Base-by-base conservation (phyloP, 805 yeast species). In the Yarrowia yakushimensis region DNA sequence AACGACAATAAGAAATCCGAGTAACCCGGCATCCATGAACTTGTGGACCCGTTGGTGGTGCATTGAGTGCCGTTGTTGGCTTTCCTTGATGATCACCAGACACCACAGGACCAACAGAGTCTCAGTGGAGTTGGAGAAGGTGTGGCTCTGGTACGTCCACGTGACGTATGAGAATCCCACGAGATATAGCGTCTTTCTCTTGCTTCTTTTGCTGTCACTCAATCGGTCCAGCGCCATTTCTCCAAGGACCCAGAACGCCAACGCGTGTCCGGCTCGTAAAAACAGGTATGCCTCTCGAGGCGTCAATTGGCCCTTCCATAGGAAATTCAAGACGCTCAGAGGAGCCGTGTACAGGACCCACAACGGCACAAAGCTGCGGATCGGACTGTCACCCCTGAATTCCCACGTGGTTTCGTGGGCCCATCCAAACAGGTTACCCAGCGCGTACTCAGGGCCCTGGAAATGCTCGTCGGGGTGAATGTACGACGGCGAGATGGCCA, bases 381-480 rank as follows among this genome's bases (percentile, higher is more conserved):
- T 85, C 1, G 91, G 90, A 1, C 69, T 68, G 1, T 72, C 77
- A 1, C 74, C 60, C 5, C 74, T 68, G 73, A 89, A 94, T 71
- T 93, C 99, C 99, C 99, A 93, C 0, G 97, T 92, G 0, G 80
- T 68, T 71, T 74, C 77, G 27, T 77, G 73, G 63, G 71, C 77
- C 80, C 71, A 84, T 12, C 77, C 78, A 65, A 73, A 77, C 25
- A 81, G 67, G 25, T 69, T 72, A 34, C 70, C 70, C 6, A 33
- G 23, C 41, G 62, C 69, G 0, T 87, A 86, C 71, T 91, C 96
- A 52, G 96, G 81, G n/a, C 86, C 82, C 72, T 96, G 99, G 72
- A 90, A 89, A 72, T 92, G 97, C 75, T 94, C 99, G 77, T 94
- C 99, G 0, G 99, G 99, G 68, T 96, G 99, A 52, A 94, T 85